Evolutionary conservation across 805 yeast genomes (phyloP).

Genomic region (Zygosaccharomyces siamensis): DNA sequence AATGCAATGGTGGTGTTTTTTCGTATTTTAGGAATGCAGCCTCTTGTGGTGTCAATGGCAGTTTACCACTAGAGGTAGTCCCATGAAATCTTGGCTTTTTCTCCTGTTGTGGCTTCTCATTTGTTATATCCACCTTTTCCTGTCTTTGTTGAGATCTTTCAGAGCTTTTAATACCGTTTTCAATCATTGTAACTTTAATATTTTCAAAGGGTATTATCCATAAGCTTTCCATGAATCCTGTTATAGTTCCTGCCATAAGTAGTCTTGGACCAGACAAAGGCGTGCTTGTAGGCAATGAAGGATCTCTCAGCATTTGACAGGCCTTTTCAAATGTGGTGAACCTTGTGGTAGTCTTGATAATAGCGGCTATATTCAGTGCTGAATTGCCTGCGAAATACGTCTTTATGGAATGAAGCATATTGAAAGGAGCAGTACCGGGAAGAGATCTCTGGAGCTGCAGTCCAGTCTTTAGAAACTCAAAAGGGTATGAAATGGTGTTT

Average conservation of each 20-base stretch:
- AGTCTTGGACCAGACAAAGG: constrained; percentile 72
- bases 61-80: constrained; percentile 15
- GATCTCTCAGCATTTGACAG: constrained; percentile 48
- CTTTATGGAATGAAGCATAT: constrained; percentile 33
- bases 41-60: constrained; percentile 33
- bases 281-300: constrained; percentile 48
- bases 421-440: constrained; percentile 33
- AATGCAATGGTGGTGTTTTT: constrained; percentile 49
- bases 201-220: constrained; percentile 90
- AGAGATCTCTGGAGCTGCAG: constrained; percentile 50
- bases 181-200: constrained; percentile 74
- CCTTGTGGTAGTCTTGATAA: constrained; percentile 68
- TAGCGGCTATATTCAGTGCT: constrained; percentile 69
- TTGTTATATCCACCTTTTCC: background rate
- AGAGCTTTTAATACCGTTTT: constrained; percentile 45
- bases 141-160: constrained; percentile 9
- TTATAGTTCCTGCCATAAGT: constrained; percentile 77
- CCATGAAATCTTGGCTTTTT: constrained; percentile 32
- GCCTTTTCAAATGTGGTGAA: constrained; percentile 71
- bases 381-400: constrained; percentile 56
- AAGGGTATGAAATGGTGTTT: constrained; percentile 62
- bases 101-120: background rate
- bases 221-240: constrained; percentile 77
- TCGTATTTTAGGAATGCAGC: constrained; percentile 38
- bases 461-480: constrained; percentile 64